A percentile compares a stretch with the other conserved stretches of the same genome.
phyloP scores from a whole-genome alignment of 208 protist species.

The Dictyostelium gargantuum region DNA sequence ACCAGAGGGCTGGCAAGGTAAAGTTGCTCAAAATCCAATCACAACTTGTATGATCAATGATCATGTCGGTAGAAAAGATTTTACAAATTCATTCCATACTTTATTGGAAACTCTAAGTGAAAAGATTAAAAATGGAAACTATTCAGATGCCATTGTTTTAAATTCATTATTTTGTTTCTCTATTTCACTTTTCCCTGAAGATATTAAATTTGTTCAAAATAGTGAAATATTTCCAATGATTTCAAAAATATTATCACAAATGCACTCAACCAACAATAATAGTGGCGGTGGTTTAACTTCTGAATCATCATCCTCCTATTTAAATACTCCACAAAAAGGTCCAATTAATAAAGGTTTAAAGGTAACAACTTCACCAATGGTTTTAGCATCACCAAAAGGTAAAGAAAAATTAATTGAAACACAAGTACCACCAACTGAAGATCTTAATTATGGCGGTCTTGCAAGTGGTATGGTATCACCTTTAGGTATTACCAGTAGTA shows the following conservation, averaged over 20 bases:
- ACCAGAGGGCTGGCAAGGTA: slow-evolving; percentile 40
- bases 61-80: not conserved
- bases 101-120: not conserved
- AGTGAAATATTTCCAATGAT: slow-evolving; percentile 58
- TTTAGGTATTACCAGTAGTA: not conserved
- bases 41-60: not conserved
- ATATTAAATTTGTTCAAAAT: slow-evolving; percentile 32
- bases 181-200: slow-evolving; percentile 15
- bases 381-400: not conserved
- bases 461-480: not conserved
- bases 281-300: not conserved
- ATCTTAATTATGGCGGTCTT: not conserved
- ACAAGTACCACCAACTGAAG: not conserved
- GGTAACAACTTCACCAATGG: not conserved
- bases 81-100: not conserved
- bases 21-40: slow-evolving; percentile 10
- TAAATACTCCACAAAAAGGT: not conserved
- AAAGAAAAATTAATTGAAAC: slow-evolving; percentile 13
- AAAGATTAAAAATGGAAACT: slow-evolving; percentile 26
- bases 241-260: slow-evolving; percentile 16
- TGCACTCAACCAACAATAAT: not conserved
- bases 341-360: not conserved
- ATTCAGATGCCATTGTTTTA: slow-evolving; percentile 1
- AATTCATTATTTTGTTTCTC: slow-evolving; percentile 48
- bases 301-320: not conserved